Evolutionary conservation across 2,329 filamentous ascomycete genomes (phyloP).

Genomic region (Thyridium curvatum): DNA sequence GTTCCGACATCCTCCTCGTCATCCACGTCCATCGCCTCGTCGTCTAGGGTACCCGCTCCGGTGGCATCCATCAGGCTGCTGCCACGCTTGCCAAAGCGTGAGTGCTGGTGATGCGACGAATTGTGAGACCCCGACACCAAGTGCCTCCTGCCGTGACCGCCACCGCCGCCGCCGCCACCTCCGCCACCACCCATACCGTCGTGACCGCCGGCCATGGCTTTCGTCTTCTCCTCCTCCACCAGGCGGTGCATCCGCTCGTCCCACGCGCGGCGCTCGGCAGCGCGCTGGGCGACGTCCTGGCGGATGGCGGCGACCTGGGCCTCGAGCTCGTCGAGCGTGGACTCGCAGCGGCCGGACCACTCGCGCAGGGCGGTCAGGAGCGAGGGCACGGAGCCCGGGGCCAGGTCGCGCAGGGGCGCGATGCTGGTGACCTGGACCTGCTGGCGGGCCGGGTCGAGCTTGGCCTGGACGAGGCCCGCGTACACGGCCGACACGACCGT

Average conservation of each 20-base stretch:
- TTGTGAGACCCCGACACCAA: constrained; percentile 12
- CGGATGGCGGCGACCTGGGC: constrained; percentile 65
- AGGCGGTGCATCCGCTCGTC: constrained; percentile 42
- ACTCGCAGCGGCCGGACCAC: constrained; percentile 75
- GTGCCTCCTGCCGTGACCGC: constrained; percentile 15
- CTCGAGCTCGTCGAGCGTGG: constrained; percentile 70
- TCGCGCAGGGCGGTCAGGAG: constrained; percentile 63
- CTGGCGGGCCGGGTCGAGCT: constrained; percentile 72
- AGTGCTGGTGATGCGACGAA: constrained; percentile 8
- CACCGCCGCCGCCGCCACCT: constrained; percentile 8
- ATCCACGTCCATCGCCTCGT: constrained; percentile 45
- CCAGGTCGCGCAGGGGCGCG: constrained; percentile 79
- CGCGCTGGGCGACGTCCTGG: constrained; percentile 45
- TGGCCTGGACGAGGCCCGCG: constrained; percentile 72
- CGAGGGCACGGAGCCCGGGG: constrained; percentile 61
- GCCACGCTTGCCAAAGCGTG: constrained; percentile 25
- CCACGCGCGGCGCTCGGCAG: constrained; percentile 41
- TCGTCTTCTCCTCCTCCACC: constrained; percentile 35
- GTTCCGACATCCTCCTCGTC: constrained; percentile 39
- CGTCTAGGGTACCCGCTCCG: constrained; percentile 6
- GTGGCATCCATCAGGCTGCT: constrained; percentile 12
- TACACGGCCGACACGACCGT: constrained; percentile 86
- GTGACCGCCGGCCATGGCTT: constrained; percentile 13
- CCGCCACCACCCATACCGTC: constrained; percentile 7
- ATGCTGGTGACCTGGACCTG: constrained; percentile 74